A percentile compares a stretch with the other conserved stretches of the same genome.
These are phyloP conservation scores for Mycosphaerelloides madeirae DNA, from an alignment of 2,329 filamentous ascomycete genomes.

Conservation along the genomic window DNA sequence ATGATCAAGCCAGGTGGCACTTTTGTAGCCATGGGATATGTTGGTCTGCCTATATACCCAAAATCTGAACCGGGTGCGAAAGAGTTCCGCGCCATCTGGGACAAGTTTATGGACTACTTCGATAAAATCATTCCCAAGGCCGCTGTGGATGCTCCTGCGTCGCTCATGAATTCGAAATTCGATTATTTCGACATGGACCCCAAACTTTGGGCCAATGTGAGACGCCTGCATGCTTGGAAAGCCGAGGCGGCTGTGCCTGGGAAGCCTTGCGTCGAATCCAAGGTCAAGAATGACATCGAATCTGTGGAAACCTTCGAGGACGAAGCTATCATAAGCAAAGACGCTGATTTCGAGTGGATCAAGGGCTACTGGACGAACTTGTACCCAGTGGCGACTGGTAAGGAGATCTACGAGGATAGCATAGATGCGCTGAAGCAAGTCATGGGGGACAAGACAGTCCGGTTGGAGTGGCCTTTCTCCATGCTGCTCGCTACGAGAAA, in stretches of 20 bases:
- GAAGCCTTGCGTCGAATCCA: neutral
- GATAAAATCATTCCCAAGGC: too few species aligned
- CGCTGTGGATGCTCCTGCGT: slow-evolving; percentile 3
- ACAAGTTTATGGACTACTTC: slow-evolving; percentile 2
- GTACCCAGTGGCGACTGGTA: slow-evolving; percentile 2
- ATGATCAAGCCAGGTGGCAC: slow-evolving; percentile 5
- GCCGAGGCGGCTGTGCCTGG: neutral
- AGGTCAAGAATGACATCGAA: slow-evolving; percentile 1
- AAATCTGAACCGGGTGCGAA: neutral
- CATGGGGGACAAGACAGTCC: slow-evolving; percentile 2
- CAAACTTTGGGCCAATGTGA: slow-evolving; percentile 1
- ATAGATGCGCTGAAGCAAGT: slow-evolving; percentile 3
- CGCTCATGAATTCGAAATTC: slow-evolving; percentile 3
- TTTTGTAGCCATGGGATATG: slow-evolving; percentile 6
- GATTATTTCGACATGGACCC: slow-evolving; percentile 5
- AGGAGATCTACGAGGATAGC: neutral
- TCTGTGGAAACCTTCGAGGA: slow-evolving; percentile 2
- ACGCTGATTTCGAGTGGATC: slow-evolving; percentile 6
- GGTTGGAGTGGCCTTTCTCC: slow-evolving; percentile 6
- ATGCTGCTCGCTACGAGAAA: slow-evolving; percentile 9
- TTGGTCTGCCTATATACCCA: neutral
- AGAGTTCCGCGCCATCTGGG: slow-evolving; percentile 4
- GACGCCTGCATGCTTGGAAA: neutral
- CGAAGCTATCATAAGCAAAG: neutral
- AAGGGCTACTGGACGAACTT: slow-evolving; percentile 3